These are phyloP conservation scores for Sinapis alba DNA, from an alignment of 441 rosid genomes.

Conservation along the genomic window DNA sequence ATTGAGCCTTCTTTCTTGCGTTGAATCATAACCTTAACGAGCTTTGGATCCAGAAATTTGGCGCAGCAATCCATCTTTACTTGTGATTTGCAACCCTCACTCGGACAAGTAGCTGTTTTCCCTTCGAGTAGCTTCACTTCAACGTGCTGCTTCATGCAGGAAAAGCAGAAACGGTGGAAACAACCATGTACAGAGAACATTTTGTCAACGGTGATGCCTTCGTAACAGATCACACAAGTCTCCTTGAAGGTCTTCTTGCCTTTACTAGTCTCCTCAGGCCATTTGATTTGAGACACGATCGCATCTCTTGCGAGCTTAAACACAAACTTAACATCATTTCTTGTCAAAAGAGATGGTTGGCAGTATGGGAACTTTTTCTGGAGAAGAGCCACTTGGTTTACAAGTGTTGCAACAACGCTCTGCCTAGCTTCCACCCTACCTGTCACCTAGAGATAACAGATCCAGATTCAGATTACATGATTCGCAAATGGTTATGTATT, in stretches of 20 bases:
- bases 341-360: no score
- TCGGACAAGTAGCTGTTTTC: constrained; percentile 63
- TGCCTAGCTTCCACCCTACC: constrained; percentile 56
- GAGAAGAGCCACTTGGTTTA: constrained; percentile 55
- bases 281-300: no score
- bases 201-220: no score
- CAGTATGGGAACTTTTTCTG: constrained; percentile 48
- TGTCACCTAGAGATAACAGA: constrained; percentile 45
- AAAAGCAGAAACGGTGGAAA: constrained; percentile 71
- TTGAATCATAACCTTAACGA: constrained; percentile 54
- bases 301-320: no score
- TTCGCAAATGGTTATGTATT: neutral
- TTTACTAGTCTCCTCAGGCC: no score
- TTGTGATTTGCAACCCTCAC: constrained; percentile 62
- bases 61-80: constrained; percentile 56
- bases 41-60: constrained; percentile 63
- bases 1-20: constrained; percentile 71
- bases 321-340: no score
- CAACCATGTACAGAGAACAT: no score
- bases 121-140: constrained; percentile 78
- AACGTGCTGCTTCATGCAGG: constrained; percentile 87
- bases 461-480: neutral
- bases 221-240: no score
- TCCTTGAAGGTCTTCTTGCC: no score
- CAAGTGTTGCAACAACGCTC: constrained; percentile 47